These are phyloP conservation scores for Umbelopsis sp. DNA, from an alignment of 192 early-diverging fungal genomes.

Conservation along the genomic window DNA sequence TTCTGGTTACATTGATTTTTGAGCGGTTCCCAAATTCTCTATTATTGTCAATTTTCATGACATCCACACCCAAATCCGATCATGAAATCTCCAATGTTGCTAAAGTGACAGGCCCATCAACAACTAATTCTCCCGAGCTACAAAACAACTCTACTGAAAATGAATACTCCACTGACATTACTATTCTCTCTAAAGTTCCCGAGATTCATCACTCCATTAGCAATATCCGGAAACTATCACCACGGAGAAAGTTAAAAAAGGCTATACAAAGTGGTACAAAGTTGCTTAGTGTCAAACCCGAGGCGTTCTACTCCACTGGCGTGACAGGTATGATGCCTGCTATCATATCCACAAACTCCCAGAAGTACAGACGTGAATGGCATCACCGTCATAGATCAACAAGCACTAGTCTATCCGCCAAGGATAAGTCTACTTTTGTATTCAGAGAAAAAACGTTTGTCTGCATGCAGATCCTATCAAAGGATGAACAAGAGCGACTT, in stretches of 20 bases:
- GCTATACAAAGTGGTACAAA: constrained; percentile 19
- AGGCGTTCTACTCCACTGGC: not conserved
- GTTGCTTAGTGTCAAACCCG: not conserved
- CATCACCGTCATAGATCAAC: not conserved
- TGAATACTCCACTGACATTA: not conserved
- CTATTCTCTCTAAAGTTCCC: not conserved
- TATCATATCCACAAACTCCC: not conserved
- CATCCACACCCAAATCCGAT: not conserved
- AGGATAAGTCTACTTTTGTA: not conserved
- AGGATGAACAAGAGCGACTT: not conserved
- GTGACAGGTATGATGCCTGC: not conserved
- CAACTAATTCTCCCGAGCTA: not conserved
- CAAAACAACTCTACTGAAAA: not conserved
- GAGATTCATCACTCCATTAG: not conserved
- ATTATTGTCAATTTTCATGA: not conserved
- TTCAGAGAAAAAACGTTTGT: constrained; percentile 5
- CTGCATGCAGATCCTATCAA: not conserved
- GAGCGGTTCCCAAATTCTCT: not conserved
- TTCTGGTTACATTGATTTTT: not conserved
- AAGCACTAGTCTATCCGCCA: not conserved
- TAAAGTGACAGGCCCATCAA: not conserved
- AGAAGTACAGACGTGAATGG: not conserved
- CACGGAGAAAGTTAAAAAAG: constrained; percentile 15
- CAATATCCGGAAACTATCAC: not conserved
- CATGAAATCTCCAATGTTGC: not conserved